phyloP scores from a whole-genome alignment of 179 eudicot species.

The Monotropa hypopitys region DNA sequence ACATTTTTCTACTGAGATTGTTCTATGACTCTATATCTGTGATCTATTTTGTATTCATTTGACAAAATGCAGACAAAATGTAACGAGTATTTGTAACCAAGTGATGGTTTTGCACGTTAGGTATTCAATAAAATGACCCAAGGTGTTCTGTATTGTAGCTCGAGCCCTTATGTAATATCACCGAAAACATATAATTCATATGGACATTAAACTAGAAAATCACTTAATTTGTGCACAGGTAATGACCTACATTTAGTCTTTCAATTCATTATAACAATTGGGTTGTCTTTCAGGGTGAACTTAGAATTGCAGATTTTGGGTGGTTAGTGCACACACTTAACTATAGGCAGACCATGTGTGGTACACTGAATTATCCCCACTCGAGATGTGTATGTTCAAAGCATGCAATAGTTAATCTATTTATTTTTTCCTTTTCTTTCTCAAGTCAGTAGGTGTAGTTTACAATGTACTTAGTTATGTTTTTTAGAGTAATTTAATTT shows the following conservation, averaged over 20 bases:
- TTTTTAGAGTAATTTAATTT: neutral
- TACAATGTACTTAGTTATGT: neutral
- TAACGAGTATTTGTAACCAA: too few species aligned
- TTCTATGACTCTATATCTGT: too few species aligned
- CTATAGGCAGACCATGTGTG: slow-evolving; percentile 91
- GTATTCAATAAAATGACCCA: too few species aligned
- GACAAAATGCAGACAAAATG: too few species aligned
- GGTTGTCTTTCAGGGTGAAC: slow-evolving; percentile 56
- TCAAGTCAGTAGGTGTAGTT: neutral
- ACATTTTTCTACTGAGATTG: too few species aligned
- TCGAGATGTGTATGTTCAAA: slow-evolving; percentile 79
- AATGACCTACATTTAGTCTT: slow-evolving; percentile 2
- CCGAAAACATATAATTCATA: slow-evolving; percentile 89
- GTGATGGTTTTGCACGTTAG: too few species aligned
- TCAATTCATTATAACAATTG: neutral
- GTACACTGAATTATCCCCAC: slow-evolving; percentile 93
- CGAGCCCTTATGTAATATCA: slow-evolving; percentile 95
- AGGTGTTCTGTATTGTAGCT: too few species aligned
- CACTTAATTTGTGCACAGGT: slow-evolving; percentile 93
- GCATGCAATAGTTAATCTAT: neutral
- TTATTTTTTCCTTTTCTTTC: too few species aligned
- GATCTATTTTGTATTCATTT: too few species aligned
- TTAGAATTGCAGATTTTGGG: slow-evolving; percentile 97
- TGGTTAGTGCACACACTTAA: slow-evolving; percentile 98
- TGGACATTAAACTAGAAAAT: slow-evolving; percentile 96